A percentile compares a stretch with the other conserved stretches of the same genome.
phyloP scores from a whole-genome alignment of 2,329 filamentous ascomycete species.

The Colletotrichum sp. region DNA sequence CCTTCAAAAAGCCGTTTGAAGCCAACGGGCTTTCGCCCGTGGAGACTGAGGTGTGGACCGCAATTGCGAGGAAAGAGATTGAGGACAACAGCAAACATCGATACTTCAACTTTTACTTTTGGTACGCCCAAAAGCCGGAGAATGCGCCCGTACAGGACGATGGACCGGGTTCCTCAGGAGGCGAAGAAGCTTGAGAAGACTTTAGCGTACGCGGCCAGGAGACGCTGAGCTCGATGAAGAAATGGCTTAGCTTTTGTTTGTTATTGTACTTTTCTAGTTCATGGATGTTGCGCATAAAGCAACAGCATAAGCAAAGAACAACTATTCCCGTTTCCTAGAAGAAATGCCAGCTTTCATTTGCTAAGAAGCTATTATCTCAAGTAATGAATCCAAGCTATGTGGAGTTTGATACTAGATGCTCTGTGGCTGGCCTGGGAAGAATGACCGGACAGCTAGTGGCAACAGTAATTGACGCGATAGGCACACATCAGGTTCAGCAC shows the following conservation, averaged over 20 bases:
- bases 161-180: not conserved
- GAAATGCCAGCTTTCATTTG: too few species aligned
- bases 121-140: slow-evolving; percentile 47
- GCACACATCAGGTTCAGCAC: too few species aligned
- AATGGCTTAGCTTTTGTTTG: not conserved
- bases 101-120: slow-evolving; percentile 47
- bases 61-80: slow-evolving; percentile 35
- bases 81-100: slow-evolving; percentile 41
- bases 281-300: too few species aligned
- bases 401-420: too few species aligned
- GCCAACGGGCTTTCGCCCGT: slow-evolving; percentile 38
- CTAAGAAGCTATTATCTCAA: too few species aligned
- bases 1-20: slow-evolving; percentile 44
- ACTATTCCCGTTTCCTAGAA: too few species aligned
- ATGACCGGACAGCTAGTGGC: too few species aligned
- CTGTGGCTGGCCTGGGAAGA: too few species aligned
- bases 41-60: slow-evolving; percentile 38
- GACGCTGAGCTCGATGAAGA: not conserved
- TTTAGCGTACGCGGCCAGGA: not conserved
- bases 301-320: too few species aligned
- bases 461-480: too few species aligned
- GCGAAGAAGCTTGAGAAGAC: not conserved
- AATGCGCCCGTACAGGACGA: not conserved
- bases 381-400: too few species aligned
- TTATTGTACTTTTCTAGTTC: too few species aligned